phyloP scores from a whole-genome alignment of 352 stramenopile species.

The Lagenidium giganteum region DNA sequence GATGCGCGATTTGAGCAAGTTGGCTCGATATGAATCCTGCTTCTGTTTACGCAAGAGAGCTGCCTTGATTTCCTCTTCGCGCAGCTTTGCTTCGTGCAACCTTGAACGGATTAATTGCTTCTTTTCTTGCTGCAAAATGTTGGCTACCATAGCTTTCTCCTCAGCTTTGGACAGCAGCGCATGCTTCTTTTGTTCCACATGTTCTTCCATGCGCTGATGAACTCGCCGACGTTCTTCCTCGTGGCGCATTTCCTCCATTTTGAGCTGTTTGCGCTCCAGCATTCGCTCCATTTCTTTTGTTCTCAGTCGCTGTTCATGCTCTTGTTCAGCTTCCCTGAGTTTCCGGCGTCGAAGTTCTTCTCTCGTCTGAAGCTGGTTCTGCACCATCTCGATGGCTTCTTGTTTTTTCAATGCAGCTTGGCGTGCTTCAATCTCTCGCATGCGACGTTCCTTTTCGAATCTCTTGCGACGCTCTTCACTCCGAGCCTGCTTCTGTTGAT shows the following conservation, averaged over 20 bases:
- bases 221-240: conserved; percentile 44
- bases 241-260: conserved; percentile 38
- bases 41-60: conserved; percentile 53
- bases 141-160: conserved; percentile 44
- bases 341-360: conserved; percentile 47
- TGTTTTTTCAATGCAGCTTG: conserved; percentile 44
- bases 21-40: conserved; percentile 53
- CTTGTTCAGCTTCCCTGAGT: conserved; percentile 41
- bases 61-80: conserved; percentile 73
- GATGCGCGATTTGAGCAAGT: conserved; percentile 55
- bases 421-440: conserved; percentile 41
- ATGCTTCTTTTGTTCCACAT: conserved; percentile 37
- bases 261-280: conserved; percentile 36
- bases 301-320: conserved; percentile 32
- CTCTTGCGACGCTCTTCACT: conserved; percentile 41
- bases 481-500: conserved; percentile 53
- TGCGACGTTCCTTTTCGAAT: conserved; percentile 22
- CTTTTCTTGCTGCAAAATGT: conserved; percentile 53
- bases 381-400: conserved; percentile 53
- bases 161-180: conserved; percentile 36
- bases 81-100: conserved; percentile 66
- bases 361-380: conserved; percentile 46
- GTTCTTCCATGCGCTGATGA: conserved; percentile 60
- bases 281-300: conserved; percentile 47
- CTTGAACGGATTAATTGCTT: conserved; percentile 33